Conservation (phyloP, 768 basidiomycete genomes). For the Mrakia hoshinonis region DNA sequence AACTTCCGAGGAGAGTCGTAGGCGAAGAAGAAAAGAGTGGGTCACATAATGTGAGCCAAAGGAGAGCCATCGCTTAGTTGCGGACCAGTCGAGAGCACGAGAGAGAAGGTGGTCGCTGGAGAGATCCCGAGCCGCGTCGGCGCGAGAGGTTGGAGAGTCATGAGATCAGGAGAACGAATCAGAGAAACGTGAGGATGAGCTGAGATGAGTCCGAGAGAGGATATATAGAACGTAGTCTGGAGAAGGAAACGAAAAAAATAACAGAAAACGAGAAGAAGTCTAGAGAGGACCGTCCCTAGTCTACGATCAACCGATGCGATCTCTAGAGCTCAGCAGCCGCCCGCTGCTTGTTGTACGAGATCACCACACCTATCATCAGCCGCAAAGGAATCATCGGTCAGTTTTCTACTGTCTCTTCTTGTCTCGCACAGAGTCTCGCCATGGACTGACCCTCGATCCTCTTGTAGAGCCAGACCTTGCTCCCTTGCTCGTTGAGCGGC, state of each 20-base stretch:
- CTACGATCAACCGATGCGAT: too few relatives aligned
- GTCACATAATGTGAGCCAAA: too few relatives aligned
- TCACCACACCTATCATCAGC: not conserved
- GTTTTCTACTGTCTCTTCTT: not conserved
- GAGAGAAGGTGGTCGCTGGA: too few relatives aligned
- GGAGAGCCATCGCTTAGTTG: too few relatives aligned
- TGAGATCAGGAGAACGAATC: too few relatives aligned
- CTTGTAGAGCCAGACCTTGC: constrained; percentile 43
- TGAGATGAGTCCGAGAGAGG: not conserved
- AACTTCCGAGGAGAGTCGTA: too few relatives aligned
- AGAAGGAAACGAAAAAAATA: not conserved
- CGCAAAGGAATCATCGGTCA: not conserved
- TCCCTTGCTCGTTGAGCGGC: constrained; percentile 40
- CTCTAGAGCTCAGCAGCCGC: not conserved
- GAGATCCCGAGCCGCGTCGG: too few relatives aligned
- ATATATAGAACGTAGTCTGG: not conserved
- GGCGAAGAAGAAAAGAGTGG: too few relatives aligned
- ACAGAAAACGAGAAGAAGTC: not conserved
- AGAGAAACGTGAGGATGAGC: not conserved
- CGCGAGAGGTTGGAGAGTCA: too few relatives aligned
- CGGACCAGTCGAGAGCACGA: too few relatives aligned
- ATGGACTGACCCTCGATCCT: constrained; percentile 35
- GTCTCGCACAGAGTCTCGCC: not conserved
- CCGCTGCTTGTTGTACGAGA: not conserved
- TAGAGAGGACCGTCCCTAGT: not conserved